phyloP scores from a whole-genome alignment of 2,329 filamentous ascomycete species.

The Diaporthe sp. region DNA sequence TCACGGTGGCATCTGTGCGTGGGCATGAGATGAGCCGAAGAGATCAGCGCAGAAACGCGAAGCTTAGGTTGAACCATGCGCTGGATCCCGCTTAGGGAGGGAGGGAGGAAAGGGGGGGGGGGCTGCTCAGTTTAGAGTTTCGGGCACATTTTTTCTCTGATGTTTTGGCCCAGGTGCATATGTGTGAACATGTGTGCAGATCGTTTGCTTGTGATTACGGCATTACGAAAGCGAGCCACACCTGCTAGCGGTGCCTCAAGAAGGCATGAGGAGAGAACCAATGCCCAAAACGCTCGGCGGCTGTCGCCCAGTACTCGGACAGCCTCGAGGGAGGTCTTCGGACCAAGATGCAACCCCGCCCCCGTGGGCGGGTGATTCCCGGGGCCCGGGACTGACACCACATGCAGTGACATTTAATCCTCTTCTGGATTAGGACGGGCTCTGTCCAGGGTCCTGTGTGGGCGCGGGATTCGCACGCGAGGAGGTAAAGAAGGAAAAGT shows the following conservation, averaged over 20 bases:
- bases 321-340: conserved; percentile 19
- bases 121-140: conserved; percentile 6
- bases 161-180: not conserved
- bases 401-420: not conserved
- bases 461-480: not conserved
- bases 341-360: conserved; percentile 20
- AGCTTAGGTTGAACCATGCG: conserved; percentile 20
- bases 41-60: conserved; percentile 23
- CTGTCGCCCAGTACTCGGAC: conserved; percentile 8
- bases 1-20: conserved; percentile 19
- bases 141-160: not conserved
- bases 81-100: not conserved
- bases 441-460: not conserved
- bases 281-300: not conserved
- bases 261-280: not conserved
- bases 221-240: not conserved
- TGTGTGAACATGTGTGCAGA: not conserved
- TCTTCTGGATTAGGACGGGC: conserved; percentile 20
- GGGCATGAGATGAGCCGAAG: conserved; percentile 15
- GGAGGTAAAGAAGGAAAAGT: not conserved
- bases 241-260: not conserved
- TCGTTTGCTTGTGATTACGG: not conserved
- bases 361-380: conserved; percentile 4
- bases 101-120: not conserved
- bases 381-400: not conserved